Evolutionary conservation across 2,329 filamentous ascomycete species (phyloP).

Genomic region (Neonectria punicea): DNA sequence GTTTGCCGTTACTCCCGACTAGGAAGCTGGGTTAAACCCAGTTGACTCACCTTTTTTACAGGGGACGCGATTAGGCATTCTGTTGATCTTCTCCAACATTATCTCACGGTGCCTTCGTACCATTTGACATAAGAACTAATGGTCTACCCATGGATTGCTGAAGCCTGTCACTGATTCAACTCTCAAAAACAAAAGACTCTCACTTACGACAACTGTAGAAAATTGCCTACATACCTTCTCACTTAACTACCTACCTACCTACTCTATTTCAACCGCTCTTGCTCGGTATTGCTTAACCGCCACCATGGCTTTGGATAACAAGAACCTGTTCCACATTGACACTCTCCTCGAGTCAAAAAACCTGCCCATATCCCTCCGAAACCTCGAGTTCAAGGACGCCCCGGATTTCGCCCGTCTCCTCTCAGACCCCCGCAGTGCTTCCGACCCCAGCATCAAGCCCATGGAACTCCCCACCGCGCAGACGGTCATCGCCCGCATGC

Average conservation of each 20-base stretch:
- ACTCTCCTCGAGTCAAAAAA: conserved; percentile 9
- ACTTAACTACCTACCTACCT: too few relatives aligned
- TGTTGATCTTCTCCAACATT: background rate
- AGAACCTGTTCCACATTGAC: conserved; percentile 4
- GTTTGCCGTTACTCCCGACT: conserved; percentile 4
- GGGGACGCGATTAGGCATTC: background rate
- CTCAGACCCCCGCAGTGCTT: conserved; percentile 18
- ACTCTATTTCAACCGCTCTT: too few relatives aligned
- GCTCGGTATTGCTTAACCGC: too few relatives aligned
- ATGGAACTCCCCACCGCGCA: conserved; percentile 11
- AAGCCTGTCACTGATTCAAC: background rate
- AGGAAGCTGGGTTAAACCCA: conserved; percentile 1
- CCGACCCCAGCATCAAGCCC: conserved; percentile 16
- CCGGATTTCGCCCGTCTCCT: conserved; percentile 10
- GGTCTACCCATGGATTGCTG: background rate
- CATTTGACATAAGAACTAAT: background rate
- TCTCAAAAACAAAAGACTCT: background rate
- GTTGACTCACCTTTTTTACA: conserved; percentile 15
- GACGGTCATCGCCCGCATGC: conserved; percentile 11
- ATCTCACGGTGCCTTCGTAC: background rate
- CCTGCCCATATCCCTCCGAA: conserved; percentile 8
- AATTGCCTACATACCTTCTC: background rate
- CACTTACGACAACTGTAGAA: background rate
- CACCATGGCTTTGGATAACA: conserved; percentile 1
- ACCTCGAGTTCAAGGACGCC: conserved; percentile 6